Conservation (phyloP, 306 rosid species). For the Corylus heterophylla region DNA sequence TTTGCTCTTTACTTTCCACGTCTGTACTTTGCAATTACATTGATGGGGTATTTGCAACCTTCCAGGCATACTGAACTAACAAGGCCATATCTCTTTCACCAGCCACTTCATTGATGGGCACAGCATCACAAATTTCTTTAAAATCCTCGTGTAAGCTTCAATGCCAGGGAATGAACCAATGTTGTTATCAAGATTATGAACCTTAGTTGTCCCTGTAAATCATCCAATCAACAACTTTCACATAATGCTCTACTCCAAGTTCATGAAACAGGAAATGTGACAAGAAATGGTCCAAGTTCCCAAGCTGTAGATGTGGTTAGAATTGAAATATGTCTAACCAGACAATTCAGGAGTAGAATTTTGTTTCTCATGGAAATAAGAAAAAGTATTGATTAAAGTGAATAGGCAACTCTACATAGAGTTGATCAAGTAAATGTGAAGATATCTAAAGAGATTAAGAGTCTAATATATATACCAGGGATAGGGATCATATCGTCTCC, state of each 20-base stretch:
- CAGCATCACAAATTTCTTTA: constrained; percentile 56
- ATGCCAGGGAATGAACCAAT: constrained; percentile 43
- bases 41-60: constrained; percentile 54
- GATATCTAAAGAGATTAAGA: background rate
- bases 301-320: background rate
- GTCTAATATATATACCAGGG: constrained; percentile 53
- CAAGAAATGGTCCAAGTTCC: background rate
- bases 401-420: background rate
- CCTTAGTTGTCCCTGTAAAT: constrained; percentile 59
- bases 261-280: background rate
- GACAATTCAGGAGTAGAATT: background rate
- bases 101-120: constrained; percentile 53
- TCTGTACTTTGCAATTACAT: constrained; percentile 25
- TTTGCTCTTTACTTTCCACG: background rate
- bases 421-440: constrained; percentile 12
- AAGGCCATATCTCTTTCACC: constrained; percentile 48
- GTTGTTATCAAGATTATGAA: constrained; percentile 62
- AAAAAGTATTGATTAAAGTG: background rate
- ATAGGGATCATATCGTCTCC: constrained; percentile 65
- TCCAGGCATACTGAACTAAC: constrained; percentile 36
- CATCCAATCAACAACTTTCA: constrained; percentile 18
- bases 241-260: constrained; percentile 4
- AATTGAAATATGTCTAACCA: background rate
- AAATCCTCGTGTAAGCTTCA: constrained; percentile 60
- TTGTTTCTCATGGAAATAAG: background rate